Evolutionary conservation across 176 grass and related monocot genomes (phyloP), one percentile per base, ranked within the genome.

Genomic region (Tuctoria greenei): DNA sequence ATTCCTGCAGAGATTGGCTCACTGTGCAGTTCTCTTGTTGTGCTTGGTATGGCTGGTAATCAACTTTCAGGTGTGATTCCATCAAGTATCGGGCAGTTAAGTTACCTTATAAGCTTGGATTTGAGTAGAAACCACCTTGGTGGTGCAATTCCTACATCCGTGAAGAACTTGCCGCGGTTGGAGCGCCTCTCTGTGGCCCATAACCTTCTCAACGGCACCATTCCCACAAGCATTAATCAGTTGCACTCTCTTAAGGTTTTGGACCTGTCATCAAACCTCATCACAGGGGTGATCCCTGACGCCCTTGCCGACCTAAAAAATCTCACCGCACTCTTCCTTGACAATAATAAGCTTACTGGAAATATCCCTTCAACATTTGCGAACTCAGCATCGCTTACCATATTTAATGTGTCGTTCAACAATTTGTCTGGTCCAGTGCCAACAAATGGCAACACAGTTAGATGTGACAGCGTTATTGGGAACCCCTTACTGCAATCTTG

Each of bases 351-450:
- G 37, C 89, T 99, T 86, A 90, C 91, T 63, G 91, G 95, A 63
- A 84, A 86, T 60, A 95, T 95, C 58, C 95, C 91, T 40, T 82
- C 71, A 6, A 82, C 73, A 28, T 92, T 99, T 69, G 82, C 87
- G 25, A 85, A 81, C n/a, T 71, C 62, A 31, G 57, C 82, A 74
- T 89, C 82, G 5, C 85, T 95, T 72, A 72, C 85, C 20, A 23
- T n/a, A 21, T 99, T 99, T 63, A 99, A 99, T 79, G 76, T 92
- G 47, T 99, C 95, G 51, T 99, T 90, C 86, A 99, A 99, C 72
- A 99, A 99, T 83, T 88, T 99, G 81, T 99, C 95, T 70, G 95
- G 91, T 59, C 72, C 91, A 23, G 66, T 94, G 57, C 91, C 91
- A 77, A 78, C 88, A 10, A 94, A 90, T 82, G 92, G 84, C 72